phyloP scores from a whole-genome alignment of 441 rosid species.

The Gossypium gossypioides region DNA sequence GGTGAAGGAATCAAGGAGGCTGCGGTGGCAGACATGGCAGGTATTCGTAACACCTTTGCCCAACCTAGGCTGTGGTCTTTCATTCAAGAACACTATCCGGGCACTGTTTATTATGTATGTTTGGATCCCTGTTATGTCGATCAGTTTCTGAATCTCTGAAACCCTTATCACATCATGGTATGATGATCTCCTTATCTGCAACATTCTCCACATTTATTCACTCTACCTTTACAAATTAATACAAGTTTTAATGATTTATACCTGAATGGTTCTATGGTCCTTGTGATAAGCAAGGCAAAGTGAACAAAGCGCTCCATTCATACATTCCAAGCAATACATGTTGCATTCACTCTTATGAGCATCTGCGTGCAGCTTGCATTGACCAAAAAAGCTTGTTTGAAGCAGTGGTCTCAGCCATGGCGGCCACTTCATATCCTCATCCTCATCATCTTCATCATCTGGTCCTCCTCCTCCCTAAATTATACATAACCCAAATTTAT shows the following conservation, averaged over 20 bases:
- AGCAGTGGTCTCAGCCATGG: conserved; percentile 37
- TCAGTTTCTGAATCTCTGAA: conserved; percentile 33
- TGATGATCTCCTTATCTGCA: conserved; percentile 44
- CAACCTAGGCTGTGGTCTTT: conserved; percentile 45
- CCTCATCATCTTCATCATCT: conserved; percentile 12
- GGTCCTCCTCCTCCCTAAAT: conserved; percentile 33
- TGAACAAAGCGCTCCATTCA: conserved; percentile 38
- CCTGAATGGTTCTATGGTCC: conserved; percentile 38
- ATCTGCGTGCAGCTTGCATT: conserved; percentile 35
- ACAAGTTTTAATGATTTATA: background rate
- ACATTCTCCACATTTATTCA: background rate
- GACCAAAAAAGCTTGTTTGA: conserved; percentile 31
- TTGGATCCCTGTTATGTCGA: conserved; percentile 39
- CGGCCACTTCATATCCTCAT: conserved; percentile 32
- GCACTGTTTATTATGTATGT: conserved; percentile 47
- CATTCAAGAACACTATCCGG: conserved; percentile 38
- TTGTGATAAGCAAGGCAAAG: conserved; percentile 31
- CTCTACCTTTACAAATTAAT: conserved; percentile 14
- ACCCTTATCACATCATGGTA: conserved; percentile 52
- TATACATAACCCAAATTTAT: background rate
- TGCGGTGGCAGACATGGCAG: conserved; percentile 36
- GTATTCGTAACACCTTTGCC: conserved; percentile 43
- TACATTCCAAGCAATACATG: conserved; percentile 43
- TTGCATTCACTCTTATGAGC: conserved; percentile 42
- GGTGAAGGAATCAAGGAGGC: conserved; percentile 42